Base-by-base conservation (phyloP, 2,329 filamentous ascomycete genomes). In the Neopestalotiopsis sp. region DNA sequence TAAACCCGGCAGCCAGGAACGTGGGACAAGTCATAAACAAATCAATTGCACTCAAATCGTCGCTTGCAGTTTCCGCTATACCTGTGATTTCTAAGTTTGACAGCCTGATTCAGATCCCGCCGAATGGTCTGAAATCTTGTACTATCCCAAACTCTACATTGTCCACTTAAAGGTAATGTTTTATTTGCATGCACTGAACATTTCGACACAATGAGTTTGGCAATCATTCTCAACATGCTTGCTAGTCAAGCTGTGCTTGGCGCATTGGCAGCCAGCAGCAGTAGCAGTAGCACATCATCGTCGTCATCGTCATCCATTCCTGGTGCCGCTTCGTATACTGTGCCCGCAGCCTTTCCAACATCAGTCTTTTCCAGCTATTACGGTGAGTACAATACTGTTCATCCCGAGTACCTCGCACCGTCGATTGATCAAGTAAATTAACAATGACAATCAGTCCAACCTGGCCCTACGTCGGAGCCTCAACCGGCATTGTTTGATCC, bases 331-430 rank as follows among this genome's bases (percentile, higher is more conserved):
- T 79, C 77, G 4, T 84, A 79, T 69, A 78, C 81, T 20, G 83
- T 84, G 10, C 80, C 83, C 0, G 77, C 81, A 10, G 84, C 82
- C 4, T 87, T 87, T 69, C 86, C 85, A 5, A 86, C 85, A 0
- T 81, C 81, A 4, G 82, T 81, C 9, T 88, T 86, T 73, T 80
- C 82, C 34, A 85, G 80, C 66, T 88, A 88, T 73, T 84, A 84
- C 72, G 76, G 82, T 67, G 78, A 81, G 24, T 69, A 9, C 24
- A 3, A 38, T 5, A n/a, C 4, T 0, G 17, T 5, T 14, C 10
- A 17, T 2, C n/a, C 1, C 14, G 52, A 32, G 3, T 28, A 13
- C 17, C 17, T 40, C n/a, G 7, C 9, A 5, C 17, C 13, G 5
- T 28, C 13, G 17, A 32, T 30, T 20, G 10, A n/a, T 38, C n/a